Evolutionary conservation across 2,329 filamentous ascomycete species (phyloP).

Genomic region (Beauveria sp.): DNA sequence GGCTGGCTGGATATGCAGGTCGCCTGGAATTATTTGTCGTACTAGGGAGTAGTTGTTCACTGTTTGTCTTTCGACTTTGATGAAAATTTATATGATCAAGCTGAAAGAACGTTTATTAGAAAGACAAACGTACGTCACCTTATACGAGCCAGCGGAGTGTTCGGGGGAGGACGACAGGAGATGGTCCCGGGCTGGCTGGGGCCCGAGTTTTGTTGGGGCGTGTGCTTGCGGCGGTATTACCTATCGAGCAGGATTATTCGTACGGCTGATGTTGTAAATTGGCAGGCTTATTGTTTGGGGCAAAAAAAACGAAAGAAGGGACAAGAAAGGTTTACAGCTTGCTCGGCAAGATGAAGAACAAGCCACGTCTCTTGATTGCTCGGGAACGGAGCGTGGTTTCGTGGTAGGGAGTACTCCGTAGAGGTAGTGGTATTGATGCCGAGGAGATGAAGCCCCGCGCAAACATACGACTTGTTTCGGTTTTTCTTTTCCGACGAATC

Average conservation of each 20-base stretch:
- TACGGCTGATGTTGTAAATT: too few relatives aligned
- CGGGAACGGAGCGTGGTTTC: not conserved
- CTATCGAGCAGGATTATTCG: not conserved
- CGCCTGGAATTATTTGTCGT: not conserved
- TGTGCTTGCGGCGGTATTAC: not conserved
- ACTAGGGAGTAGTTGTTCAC: too few relatives aligned
- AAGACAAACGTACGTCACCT: too few relatives aligned
- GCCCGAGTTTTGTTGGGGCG: not conserved
- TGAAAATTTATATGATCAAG: not conserved
- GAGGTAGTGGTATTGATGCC: not conserved
- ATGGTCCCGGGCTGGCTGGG: not conserved
- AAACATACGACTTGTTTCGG: not conserved
- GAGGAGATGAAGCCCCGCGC: not conserved
- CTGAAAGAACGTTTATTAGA: not conserved
- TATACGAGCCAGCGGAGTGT: too few relatives aligned
- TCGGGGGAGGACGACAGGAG: too few relatives aligned
- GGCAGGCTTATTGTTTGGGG: too few relatives aligned
- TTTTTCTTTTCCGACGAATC: not conserved
- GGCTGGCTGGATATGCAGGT: not conserved
- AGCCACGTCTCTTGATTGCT: not conserved
- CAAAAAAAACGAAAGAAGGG: too few relatives aligned
- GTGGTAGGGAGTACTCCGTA: too few relatives aligned
- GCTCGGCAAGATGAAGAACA: not conserved
- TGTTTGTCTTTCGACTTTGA: not conserved
- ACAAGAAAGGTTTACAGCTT: too few relatives aligned